Conservation (phyloP, 495 filamentous ascomycete species). For the Hypomontagnella submonticulosa region DNA sequence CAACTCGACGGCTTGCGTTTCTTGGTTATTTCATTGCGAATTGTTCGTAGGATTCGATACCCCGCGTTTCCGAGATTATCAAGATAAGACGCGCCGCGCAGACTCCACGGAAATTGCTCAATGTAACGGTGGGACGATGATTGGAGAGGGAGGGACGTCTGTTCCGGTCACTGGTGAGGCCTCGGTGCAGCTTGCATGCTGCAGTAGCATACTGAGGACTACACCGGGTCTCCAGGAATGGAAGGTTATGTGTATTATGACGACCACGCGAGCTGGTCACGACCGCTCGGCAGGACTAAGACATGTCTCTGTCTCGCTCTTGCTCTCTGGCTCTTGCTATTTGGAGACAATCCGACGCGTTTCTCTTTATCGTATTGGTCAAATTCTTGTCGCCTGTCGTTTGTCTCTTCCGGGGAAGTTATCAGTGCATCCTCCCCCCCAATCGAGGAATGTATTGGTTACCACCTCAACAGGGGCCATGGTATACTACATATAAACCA, state of each 20-base stretch:
- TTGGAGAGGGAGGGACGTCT: constrained; percentile 22
- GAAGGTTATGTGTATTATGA: constrained; percentile 34
- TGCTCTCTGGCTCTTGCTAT: constrained; percentile 22
- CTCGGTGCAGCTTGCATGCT: constrained; percentile 36
- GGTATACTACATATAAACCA: constrained; percentile 23
- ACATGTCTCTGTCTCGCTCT: constrained; percentile 34
- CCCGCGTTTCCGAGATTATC: constrained; percentile 31
- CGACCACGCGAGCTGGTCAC: constrained; percentile 37
- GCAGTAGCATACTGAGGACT: constrained; percentile 24
- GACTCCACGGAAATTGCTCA: constrained; percentile 26
- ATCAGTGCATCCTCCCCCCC: neutral
- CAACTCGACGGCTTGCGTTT: neutral
- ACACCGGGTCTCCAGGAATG: constrained; percentile 38
- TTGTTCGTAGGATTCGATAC: constrained; percentile 28
- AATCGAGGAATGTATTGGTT: constrained; percentile 39
- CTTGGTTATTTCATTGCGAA: constrained; percentile 4
- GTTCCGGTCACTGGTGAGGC: constrained; percentile 33
- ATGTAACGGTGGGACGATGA: constrained; percentile 43
- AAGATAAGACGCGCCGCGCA: constrained; percentile 14
- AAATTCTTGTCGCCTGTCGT: constrained; percentile 20
- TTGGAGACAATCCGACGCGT: constrained; percentile 19
- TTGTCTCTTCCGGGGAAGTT: constrained; percentile 10
- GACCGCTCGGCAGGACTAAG: constrained; percentile 29
- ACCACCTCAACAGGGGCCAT: constrained; percentile 10
- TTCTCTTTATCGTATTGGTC: constrained; percentile 29